phyloP scores from a whole-genome alignment of 768 basidiomycete genomes.

The Boletus sp. region DNA sequence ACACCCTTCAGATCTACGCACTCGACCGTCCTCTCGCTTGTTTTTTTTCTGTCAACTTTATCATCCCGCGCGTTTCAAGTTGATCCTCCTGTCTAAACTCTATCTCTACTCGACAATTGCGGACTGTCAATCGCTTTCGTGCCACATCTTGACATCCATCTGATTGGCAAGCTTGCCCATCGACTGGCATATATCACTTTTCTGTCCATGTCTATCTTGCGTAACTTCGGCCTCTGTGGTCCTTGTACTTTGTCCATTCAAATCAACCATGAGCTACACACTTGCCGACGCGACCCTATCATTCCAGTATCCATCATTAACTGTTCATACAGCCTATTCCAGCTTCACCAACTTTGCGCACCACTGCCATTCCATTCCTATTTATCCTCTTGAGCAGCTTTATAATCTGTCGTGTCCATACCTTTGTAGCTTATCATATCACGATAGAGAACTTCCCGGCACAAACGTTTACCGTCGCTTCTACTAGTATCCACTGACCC shows the following conservation, averaged over 20 bases:
- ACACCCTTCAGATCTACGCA: too few relatives aligned
- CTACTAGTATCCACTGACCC: not conserved
- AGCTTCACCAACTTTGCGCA: not conserved
- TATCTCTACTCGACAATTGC: not conserved
- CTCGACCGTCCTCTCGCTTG: too few relatives aligned
- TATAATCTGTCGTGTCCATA: not conserved
- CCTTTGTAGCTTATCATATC: not conserved
- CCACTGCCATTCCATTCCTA: conserved; percentile 1
- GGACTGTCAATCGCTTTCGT: not conserved
- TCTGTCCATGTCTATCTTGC: not conserved
- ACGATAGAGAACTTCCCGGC: not conserved
- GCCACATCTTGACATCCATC: not conserved
- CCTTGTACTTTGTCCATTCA: not conserved
- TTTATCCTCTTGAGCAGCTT: conserved; percentile 7
- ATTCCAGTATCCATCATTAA: not conserved
- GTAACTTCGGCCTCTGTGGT: not conserved
- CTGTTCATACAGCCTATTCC: not conserved
- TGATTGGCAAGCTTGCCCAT: not conserved
- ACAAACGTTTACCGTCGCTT: not conserved
- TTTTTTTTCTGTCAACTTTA: too few relatives aligned
- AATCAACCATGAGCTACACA: not conserved
- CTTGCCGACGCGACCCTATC: conserved; percentile 15
- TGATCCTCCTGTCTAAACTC: too few relatives aligned
- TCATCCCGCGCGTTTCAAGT: not conserved
- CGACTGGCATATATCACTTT: not conserved